Conservation (phyloP, 192 early-diverging fungal species). For the Coemansia sp. region DNA sequence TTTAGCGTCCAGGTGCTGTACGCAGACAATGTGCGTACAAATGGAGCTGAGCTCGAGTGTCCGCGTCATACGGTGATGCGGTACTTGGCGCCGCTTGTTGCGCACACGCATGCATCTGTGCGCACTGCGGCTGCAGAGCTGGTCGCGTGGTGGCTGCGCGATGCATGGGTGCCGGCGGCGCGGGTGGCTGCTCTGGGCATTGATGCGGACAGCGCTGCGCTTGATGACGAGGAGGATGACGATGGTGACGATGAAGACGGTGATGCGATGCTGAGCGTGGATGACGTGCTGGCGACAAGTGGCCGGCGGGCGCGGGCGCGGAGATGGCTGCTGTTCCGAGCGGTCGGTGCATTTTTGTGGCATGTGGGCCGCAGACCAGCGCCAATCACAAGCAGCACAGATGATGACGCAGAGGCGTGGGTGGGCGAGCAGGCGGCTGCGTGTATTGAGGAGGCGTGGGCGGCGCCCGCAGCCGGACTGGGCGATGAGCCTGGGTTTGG, state of each 20-base stretch:
- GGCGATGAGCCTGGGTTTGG: slow-evolving; percentile 17
- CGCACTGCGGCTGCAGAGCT: slow-evolving; percentile 67
- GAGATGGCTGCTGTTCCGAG: slow-evolving; percentile 33
- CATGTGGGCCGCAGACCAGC: slow-evolving; percentile 17
- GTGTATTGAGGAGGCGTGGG: slow-evolving; percentile 46
- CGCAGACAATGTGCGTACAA: slow-evolving; percentile 5
- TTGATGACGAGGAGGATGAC: slow-evolving; percentile 9
- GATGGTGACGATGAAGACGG: slow-evolving; percentile 9
- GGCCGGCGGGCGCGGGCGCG: slow-evolving; percentile 13
- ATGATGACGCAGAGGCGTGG: slow-evolving; percentile 17
- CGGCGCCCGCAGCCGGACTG: slow-evolving; percentile 14
- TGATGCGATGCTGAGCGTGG: slow-evolving; percentile 12
- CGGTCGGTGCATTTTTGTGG: slow-evolving; percentile 38
- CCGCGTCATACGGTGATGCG: slow-evolving; percentile 55
- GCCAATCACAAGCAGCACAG: background rate
- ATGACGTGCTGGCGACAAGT: slow-evolving; percentile 5
- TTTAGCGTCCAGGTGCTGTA: slow-evolving; percentile 23
- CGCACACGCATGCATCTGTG: slow-evolving; percentile 66
- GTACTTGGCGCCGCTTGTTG: slow-evolving; percentile 68
- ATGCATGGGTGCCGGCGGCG: slow-evolving; percentile 49
- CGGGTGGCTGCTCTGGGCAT: slow-evolving; percentile 24
- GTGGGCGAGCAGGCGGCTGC: slow-evolving; percentile 37
- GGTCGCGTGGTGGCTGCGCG: slow-evolving; percentile 54
- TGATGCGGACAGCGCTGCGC: slow-evolving; percentile 9
- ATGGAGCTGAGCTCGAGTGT: slow-evolving; percentile 52